Base-by-base conservation (phyloP, 192 early-diverging fungal species). In the Backusella morwellensis region DNA sequence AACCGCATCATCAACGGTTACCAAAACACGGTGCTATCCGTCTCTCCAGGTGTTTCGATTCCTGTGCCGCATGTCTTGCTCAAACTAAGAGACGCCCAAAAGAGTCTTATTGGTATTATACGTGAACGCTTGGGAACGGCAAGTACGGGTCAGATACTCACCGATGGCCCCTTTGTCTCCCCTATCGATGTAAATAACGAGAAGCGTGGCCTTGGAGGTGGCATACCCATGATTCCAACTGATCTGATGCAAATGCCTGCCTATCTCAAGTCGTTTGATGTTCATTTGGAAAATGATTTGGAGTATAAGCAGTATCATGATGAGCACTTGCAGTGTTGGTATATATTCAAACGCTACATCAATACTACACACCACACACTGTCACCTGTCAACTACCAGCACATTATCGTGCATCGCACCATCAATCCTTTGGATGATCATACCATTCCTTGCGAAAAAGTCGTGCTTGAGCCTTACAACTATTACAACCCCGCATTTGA, bases 21-120 rank as follows among this genome's bases (percentile, higher is more conserved):
- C 77, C 85, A 93, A 77, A 80, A 85, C n/a, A 88, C 90, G 0
- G 91, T 93, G 41, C 84, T 99, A 21, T 97, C 96, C 0, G 94
- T 91, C 6, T 97, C 97, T 1, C 95, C 96, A 0, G 89, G 89
- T 80, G 95, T 98, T 41, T 81, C 80, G 32, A 95, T 97, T 72
- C 92, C 94, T n/a, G 90, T 91, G 19, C 97, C 97, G 4, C 95
- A 94, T 77, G 82, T 96, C 23, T 83, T 99, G 35, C 81, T 84
- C 17, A 78, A 85, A 41, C 89, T 93, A 84, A 88, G 85, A 32
- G 84, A 91, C n/a, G 85, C 89, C 19, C 93, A 92, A 47, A 79
- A 68, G 26, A 80, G 74, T 19, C 42, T 79, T 52, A 63, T 87
- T 6, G 80, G 80, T 9, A 47, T 78, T 21, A 81, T 87, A 35